Evolutionary conservation across 2,329 filamentous ascomycete genomes (phyloP).

Genomic region (Ceratocystis destructans): DNA sequence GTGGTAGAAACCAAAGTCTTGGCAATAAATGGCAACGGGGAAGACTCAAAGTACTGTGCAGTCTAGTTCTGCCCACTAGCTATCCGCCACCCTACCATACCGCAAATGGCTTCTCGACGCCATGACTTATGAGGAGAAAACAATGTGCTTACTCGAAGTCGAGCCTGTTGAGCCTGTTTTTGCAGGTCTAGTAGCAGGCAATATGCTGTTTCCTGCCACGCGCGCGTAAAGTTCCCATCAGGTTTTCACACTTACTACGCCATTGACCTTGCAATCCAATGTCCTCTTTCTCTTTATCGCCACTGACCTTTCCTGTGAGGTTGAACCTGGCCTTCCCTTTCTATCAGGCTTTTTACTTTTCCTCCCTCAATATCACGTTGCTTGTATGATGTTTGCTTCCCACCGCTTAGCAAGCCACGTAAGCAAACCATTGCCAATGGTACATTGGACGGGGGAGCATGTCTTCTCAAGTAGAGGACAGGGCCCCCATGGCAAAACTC

Average conservation of each 20-base stretch:
- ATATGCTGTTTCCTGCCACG: background rate
- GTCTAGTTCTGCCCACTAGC: background rate
- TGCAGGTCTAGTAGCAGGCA: too few relatives aligned
- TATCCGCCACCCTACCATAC: background rate
- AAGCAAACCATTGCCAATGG: background rate
- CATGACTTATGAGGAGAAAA: too few relatives aligned
- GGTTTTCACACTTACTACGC: background rate
- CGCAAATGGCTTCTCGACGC: background rate
- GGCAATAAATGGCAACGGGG: background rate
- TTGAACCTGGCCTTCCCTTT: background rate
- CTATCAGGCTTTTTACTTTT: background rate
- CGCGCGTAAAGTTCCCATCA: background rate
- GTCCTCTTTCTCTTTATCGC: background rate
- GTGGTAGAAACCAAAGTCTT: background rate
- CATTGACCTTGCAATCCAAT: background rate
- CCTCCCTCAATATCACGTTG: background rate
- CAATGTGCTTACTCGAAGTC: too few relatives aligned
- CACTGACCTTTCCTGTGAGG: too few relatives aligned
- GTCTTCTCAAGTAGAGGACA: background rate
- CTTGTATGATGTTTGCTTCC: background rate
- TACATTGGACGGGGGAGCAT: background rate
- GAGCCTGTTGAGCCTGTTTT: too few relatives aligned
- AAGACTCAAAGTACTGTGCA: background rate
- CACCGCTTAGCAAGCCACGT: background rate
- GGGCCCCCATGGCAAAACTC: background rate